A percentile compares a stretch with the other conserved stretches of the same genome.
Conservation (phyloP, 495 filamentous ascomycete genomes). For the Daldinia loculata region DNA sequence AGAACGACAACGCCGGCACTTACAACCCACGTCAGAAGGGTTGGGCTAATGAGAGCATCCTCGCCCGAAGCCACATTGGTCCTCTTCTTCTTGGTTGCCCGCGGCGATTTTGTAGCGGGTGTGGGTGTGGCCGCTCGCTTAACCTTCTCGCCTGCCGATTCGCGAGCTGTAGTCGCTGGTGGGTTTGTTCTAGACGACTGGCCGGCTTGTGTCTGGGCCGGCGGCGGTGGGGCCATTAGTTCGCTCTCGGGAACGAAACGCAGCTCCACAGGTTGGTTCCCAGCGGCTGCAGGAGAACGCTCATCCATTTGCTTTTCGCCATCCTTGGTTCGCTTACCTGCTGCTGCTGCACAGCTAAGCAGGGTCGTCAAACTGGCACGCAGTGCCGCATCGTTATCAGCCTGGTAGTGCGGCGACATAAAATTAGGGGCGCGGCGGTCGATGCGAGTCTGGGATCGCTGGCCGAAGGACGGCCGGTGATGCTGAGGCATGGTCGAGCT, state of each 20-base stretch:
- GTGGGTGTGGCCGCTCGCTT: slow-evolving; percentile 60
- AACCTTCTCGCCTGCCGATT: slow-evolving; percentile 54
- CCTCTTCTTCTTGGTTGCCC: slow-evolving; percentile 66
- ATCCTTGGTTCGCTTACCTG: slow-evolving; percentile 78
- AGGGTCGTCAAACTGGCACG: slow-evolving; percentile 92
- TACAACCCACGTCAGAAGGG: slow-evolving; percentile 89
- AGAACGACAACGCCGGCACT: slow-evolving; percentile 92
- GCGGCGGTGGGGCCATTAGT: slow-evolving; percentile 59
- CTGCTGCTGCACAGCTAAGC: slow-evolving; percentile 91
- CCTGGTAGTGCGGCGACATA: slow-evolving; percentile 78
- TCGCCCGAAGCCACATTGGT: slow-evolving; percentile 43
- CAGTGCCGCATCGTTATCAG: slow-evolving; percentile 92
- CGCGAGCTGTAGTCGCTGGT: slow-evolving; percentile 12
- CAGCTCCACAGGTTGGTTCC: slow-evolving; percentile 63
- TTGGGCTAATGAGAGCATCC: slow-evolving; percentile 66
- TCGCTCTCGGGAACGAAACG: slow-evolving; percentile 81
- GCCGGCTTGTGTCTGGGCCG: slow-evolving; percentile 32
- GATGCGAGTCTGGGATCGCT: slow-evolving; percentile 51
- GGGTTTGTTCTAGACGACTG: slow-evolving; percentile 37
- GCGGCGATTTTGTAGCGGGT: slow-evolving; percentile 45
- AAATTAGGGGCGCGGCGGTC: slow-evolving; percentile 65
- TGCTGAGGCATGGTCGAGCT: slow-evolving; percentile 55
- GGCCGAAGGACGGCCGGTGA: slow-evolving; percentile 52
- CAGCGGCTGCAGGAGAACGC: slow-evolving; percentile 41
- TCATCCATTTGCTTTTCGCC: slow-evolving; percentile 48